Base-by-base conservation (phyloP, 345 rosid genomes). In the Bruguiera gymnorhiza region DNA sequence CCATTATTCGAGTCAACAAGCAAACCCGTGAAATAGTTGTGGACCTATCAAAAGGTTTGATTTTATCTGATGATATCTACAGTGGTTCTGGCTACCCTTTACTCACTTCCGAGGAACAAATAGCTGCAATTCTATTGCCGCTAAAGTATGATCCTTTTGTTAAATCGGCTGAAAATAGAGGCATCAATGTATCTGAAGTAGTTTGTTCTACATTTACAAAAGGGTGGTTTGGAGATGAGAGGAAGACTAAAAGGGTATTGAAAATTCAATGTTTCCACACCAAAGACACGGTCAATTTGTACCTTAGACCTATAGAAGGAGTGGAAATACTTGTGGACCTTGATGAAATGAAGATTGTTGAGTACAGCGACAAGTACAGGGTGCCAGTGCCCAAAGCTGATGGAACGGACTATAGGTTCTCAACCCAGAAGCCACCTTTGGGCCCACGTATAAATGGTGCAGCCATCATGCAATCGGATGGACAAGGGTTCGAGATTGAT, bases 201-300 rank as follows among this genome's bases (percentile, higher is more conserved):
- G 72, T 63, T 53, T 83, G 82, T 29, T 66, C 78, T 9, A 7
- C 70, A 4, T 65, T 56, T 18, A 69, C 82, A 0, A 29, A 69
- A 0, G 86, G 83, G 11, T 83, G 86, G 86, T 80, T 30, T 43
- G 83, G 80, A 2, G 57, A 66, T 21, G 70, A 46, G 10, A n/a
- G 15, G 65, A 21, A 27, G 20, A 65, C 21, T 2, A 58, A n/a
- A 48, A 78, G 82, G 66, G 70, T 53, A 26, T 11, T 58, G 32
- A 79, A 67, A 37, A 5, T 79, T 6, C 73, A 24, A 7, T 63
- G 76, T 32, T 79, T 67, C 68, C 62, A 71, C 10, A 64, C 27
- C 6, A 27, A 71, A 27, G 76, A 58, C 21, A 62, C 67, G 11
- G 46, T 63, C 8, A 79, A 67, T 68, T 4, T 71, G 27, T 71